Evolutionary conservation across 768 basidiomycete species (phyloP).

Genomic region (Termitomyces sp.): DNA sequence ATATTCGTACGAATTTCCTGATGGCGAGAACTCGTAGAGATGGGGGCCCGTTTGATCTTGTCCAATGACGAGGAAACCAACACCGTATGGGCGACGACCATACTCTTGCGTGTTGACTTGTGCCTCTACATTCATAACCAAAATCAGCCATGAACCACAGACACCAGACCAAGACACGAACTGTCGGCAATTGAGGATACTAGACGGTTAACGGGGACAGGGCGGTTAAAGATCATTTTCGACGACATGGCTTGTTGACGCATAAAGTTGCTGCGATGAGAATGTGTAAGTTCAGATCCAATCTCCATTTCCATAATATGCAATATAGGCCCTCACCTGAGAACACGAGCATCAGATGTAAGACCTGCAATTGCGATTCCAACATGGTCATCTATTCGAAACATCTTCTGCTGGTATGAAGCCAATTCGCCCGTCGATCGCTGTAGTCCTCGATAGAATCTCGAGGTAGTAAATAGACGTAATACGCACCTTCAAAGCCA

Average conservation of each 20-base stretch:
- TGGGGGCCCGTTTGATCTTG: conserved; percentile 96
- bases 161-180: conserved; percentile 36
- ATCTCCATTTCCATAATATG: neutral
- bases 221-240: conserved; percentile 93
- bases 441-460: conserved; percentile 34
- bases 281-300: neutral
- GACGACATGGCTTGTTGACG: conserved; percentile 96
- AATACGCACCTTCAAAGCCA: conserved; percentile 81
- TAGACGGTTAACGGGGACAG: conserved; percentile 90
- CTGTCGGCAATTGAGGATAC: conserved; percentile 95
- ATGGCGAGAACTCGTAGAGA: conserved; percentile 97
- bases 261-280: conserved; percentile 86
- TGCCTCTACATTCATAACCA: conserved; percentile 60
- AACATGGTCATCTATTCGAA: conserved; percentile 98
- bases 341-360: conserved; percentile 95
- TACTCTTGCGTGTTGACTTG: conserved; percentile 99
- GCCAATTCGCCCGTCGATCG: conserved; percentile 97
- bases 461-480: neutral
- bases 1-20: conserved; percentile 96
- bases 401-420: conserved; percentile 99
- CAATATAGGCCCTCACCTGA: conserved; percentile 60
- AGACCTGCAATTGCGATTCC: conserved; percentile 99
- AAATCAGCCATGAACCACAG: neutral
- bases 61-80: conserved; percentile 97
- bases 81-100: conserved; percentile 95